Evolutionary conservation across 2,329 filamentous ascomycete genomes (phyloP).

Genomic region (Colletotrichum neosansevieriae): DNA sequence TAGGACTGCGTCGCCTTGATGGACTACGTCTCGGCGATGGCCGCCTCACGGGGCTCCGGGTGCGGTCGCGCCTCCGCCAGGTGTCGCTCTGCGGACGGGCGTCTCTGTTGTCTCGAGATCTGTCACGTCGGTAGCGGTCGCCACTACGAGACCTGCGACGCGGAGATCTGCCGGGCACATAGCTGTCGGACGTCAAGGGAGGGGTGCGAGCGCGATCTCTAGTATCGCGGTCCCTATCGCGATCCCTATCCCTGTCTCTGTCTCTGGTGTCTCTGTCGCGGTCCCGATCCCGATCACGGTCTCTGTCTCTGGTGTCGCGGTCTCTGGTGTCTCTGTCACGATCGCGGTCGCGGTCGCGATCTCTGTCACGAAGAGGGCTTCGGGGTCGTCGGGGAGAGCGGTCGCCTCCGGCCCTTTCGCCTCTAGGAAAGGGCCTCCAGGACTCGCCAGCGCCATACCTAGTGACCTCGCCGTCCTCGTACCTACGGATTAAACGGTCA

Average conservation of each 20-base stretch:
- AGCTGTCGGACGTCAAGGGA: slow-evolving; percentile 57
- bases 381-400: slow-evolving; percentile 57
- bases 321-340: slow-evolving; percentile 27
- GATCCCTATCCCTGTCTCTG: slow-evolving; percentile 38
- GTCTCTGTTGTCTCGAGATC: slow-evolving; percentile 50
- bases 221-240: slow-evolving; percentile 38
- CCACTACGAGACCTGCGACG: slow-evolving; percentile 57
- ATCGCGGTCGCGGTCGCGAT: slow-evolving; percentile 39
- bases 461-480: slow-evolving; percentile 72
- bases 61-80: slow-evolving; percentile 41
- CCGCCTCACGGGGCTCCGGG: slow-evolving; percentile 50
- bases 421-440: slow-evolving; percentile 68
- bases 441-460: slow-evolving; percentile 72
- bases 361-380: slow-evolving; percentile 44
- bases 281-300: slow-evolving; percentile 30
- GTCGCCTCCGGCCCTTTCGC: slow-evolving; percentile 44
- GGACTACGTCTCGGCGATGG: slow-evolving; percentile 52
- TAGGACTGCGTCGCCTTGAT: slow-evolving; percentile 48
- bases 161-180: slow-evolving; percentile 59
- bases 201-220: slow-evolving; percentile 47
- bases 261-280: slow-evolving; percentile 51
- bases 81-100: slow-evolving; percentile 35
- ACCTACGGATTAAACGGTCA: slow-evolving; percentile 53
- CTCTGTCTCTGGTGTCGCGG: slow-evolving; percentile 20
- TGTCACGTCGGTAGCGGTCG: slow-evolving; percentile 56